Percentiles rank a stretch among this genome's conserved stretches.
Evolutionary conservation across 768 basidiomycete genomes (phyloP).

Genomic region (Hemileccinum impolitum): DNA sequence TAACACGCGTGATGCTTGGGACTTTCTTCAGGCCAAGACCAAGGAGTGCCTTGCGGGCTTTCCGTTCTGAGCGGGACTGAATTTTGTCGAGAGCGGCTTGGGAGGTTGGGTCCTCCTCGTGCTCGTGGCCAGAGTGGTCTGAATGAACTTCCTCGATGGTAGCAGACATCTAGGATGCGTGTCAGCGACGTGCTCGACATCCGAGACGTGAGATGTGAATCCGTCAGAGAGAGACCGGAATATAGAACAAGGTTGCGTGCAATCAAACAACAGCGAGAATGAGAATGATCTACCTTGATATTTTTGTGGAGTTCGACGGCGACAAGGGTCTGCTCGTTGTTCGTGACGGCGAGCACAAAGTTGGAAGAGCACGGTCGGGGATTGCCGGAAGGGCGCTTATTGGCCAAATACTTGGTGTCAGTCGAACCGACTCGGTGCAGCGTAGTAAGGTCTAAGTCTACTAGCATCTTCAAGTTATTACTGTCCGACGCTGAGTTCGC

Average conservation of each 20-base stretch:
- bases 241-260: not conserved
- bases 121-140: slow-evolving; percentile 73
- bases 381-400: slow-evolving; percentile 24
- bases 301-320: slow-evolving; percentile 8
- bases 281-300: slow-evolving; percentile 17
- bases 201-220: slow-evolving; percentile 24
- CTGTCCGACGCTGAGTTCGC: too few relatives aligned
- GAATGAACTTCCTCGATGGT: slow-evolving; percentile 77
- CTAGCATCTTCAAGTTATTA: too few relatives aligned
- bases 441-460: not conserved
- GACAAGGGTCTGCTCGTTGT: slow-evolving; percentile 34
- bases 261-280: not conserved
- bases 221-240: slow-evolving; percentile 20
- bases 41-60: slow-evolving; percentile 91
- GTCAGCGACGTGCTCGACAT: slow-evolving; percentile 31
- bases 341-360: slow-evolving; percentile 27
- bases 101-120: slow-evolving; percentile 82
- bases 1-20: slow-evolving; percentile 90
- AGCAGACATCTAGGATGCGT: slow-evolving; percentile 57
- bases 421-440: too few relatives aligned
- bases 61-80: slow-evolving; percentile 91
- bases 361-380: slow-evolving; percentile 15
- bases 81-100: slow-evolving; percentile 87
- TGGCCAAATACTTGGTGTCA: not conserved
- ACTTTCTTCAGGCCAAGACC: slow-evolving; percentile 91